Evolutionary conservation across 768 basidiomycete species (phyloP).

Genomic region (Xerocomellus chrysenteron): DNA sequence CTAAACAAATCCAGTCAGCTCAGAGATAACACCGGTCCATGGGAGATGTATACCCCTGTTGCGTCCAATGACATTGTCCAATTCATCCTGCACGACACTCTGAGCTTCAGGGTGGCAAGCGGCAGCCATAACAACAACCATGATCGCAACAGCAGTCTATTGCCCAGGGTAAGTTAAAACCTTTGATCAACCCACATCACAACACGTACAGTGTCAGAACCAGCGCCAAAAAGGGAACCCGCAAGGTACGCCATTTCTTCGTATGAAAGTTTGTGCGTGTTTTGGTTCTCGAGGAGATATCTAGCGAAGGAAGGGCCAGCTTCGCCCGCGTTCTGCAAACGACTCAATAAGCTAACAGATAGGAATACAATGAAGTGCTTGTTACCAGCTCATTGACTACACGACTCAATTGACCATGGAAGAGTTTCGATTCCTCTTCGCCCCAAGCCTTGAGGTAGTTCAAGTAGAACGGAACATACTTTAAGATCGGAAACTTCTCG

Average conservation of each 20-base stretch:
- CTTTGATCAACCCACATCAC: background rate
- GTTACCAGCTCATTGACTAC: constrained; percentile 47
- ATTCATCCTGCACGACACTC: constrained; percentile 48
- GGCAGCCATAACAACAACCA: constrained; percentile 56
- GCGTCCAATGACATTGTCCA: constrained; percentile 53
- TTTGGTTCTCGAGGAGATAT: constrained; percentile 57
- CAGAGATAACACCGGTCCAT: background rate
- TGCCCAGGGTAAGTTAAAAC: background rate
- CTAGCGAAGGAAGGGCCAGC: constrained; percentile 49
- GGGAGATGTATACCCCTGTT: constrained; percentile 26
- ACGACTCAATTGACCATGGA: constrained; percentile 49
- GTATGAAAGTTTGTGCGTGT: constrained; percentile 51
- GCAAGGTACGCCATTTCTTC: constrained; percentile 63
- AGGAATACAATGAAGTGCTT: background rate
- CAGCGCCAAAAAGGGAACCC: constrained; percentile 65
- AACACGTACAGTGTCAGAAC: constrained; percentile 53
- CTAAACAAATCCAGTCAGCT: constrained; percentile 18
- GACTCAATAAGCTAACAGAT: background rate
- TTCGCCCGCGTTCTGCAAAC: constrained; percentile 20
- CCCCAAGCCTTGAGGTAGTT: constrained; percentile 58
- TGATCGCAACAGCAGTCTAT: constrained; percentile 56
- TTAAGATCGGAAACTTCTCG: constrained; percentile 38
- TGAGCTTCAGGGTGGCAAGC: constrained; percentile 56
- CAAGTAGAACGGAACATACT: constrained; percentile 60
- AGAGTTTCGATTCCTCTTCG: constrained; percentile 52